Percentiles rank a stretch among this genome's conserved stretches.
Conservation (phyloP, 2,329 filamentous ascomycete species). For the Phialocephala subalpina region DNA sequence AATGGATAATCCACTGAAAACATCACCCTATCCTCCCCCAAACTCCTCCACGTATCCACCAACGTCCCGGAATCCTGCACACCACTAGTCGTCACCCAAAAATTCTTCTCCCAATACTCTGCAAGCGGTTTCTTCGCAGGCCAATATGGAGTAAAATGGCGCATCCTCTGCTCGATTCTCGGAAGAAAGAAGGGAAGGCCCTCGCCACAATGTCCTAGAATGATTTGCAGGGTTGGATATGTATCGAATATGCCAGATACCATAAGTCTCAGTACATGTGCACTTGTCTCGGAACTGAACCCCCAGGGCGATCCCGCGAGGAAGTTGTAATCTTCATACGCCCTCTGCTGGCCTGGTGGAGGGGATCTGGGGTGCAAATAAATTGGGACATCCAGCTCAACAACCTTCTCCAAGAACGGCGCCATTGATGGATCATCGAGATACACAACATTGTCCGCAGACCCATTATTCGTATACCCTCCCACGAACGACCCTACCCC, state of each 20-base stretch:
- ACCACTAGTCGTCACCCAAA: constrained; percentile 65
- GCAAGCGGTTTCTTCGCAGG: constrained; percentile 48
- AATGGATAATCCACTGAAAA: constrained; percentile 54
- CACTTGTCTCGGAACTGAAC: constrained; percentile 54
- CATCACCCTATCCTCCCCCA: constrained; percentile 53
- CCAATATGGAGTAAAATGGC: constrained; percentile 41
- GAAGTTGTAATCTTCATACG: constrained; percentile 37
- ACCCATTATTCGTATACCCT: constrained; percentile 48
- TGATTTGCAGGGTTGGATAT: constrained; percentile 33
- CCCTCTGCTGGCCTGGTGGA: constrained; percentile 40
- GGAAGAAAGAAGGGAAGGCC: constrained; percentile 51
- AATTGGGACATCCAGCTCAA: constrained; percentile 50
- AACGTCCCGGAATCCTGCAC: constrained; percentile 52
- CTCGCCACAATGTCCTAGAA: constrained; percentile 38
- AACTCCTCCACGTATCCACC: constrained; percentile 50
- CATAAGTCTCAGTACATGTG: constrained; percentile 34
- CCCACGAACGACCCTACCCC: constrained; percentile 53
- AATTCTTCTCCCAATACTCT: constrained; percentile 61
- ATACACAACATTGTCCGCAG: constrained; percentile 35
- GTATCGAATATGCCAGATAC: constrained; percentile 33
- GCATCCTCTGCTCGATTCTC: constrained; percentile 55
- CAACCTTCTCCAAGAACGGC: constrained; percentile 48
- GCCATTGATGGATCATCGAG: constrained; percentile 47
- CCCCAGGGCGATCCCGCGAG: constrained; percentile 55
- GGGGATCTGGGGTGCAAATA: constrained; percentile 48